Evolutionary conservation across 805 yeast species (phyloP), one percentile per base, ranked within the genome.

Genomic region (Kazachstania martiniae): DNA sequence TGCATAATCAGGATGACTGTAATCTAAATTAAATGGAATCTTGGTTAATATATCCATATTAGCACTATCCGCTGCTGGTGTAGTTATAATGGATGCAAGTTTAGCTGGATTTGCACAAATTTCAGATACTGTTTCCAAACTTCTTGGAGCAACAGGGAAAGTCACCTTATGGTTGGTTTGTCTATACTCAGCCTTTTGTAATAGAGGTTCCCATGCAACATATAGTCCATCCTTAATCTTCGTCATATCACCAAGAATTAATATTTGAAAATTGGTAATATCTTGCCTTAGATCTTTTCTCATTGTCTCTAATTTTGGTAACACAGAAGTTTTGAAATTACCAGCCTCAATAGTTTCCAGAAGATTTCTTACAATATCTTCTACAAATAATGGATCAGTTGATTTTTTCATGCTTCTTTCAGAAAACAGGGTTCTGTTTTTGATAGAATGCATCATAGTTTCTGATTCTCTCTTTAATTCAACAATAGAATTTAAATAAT

Each of bases 41-140:
- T 60, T 61, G 0, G 94, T 66, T 5, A 74, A 56, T 0, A 81
- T 51, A 16, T 69, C 61, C 58, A 85, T 60, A 47, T 72, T 81
- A 4, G 89, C 69, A 0, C 95, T 78, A 41, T 85, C 94, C 0
- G 93, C 77, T 1, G 91, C 86, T 4, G 96, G 87, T 1, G 85
- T 74, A 0, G 82, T 67, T 1, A 80, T 67, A 26, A 89, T 61
- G 38, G 59, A 64, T 0, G 91, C 89, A 26, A 66, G 64, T 19
- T 42, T 42, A 2, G 60, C 51, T 28, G 83, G 74, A 0, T 48
- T 36, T 14, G 47, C 38, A 25, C 94, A 94, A 4, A 69, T 47
- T 2, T 61, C 59, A 2, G 91, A 74, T 25, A 70, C 61, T 27
- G 70, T 70, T 5, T 67, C 59, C 30, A 60, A 54, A 3, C 82